Percentiles rank a stretch among this genome's conserved stretches.
Evolutionary conservation across 2,329 filamentous ascomycete genomes (phyloP).

Genomic region (Thermoascus crustaceus): DNA sequence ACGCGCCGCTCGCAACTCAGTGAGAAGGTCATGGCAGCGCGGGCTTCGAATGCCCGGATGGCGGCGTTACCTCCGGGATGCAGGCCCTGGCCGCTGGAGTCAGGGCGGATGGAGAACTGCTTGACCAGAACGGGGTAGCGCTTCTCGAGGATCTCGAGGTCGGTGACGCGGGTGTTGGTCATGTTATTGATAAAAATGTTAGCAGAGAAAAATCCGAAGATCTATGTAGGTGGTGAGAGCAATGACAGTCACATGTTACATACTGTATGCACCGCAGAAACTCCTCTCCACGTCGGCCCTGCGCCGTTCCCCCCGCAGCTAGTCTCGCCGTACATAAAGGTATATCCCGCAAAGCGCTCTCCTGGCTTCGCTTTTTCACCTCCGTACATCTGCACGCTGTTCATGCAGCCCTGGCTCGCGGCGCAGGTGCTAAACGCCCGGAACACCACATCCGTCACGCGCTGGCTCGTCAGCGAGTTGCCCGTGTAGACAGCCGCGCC

Average conservation of each 20-base stretch:
- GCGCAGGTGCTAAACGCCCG: slow-evolving; percentile 11
- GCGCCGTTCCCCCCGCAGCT: slow-evolving; percentile 4
- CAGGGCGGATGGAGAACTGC: slow-evolving; percentile 22
- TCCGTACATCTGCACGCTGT: slow-evolving; percentile 8
- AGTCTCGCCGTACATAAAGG: slow-evolving; percentile 5
- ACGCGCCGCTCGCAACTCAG: slow-evolving; percentile 4
- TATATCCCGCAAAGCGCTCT: slow-evolving; percentile 4
- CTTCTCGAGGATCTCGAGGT: slow-evolving; percentile 30
- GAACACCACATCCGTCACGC: slow-evolving; percentile 16
- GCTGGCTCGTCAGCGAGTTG: slow-evolving; percentile 7
- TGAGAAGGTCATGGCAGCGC: slow-evolving; percentile 1
- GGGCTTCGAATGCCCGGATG: slow-evolving; percentile 3
- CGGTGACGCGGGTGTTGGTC: slow-evolving; percentile 33
- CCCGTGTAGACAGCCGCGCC: slow-evolving; percentile 4
- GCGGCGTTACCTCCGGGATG: slow-evolving; percentile 3
- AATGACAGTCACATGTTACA: too few species aligned
- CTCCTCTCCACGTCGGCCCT: not conserved
- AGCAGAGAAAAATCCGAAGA: not conserved
- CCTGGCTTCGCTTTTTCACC: slow-evolving; percentile 4
- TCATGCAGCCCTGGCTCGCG: slow-evolving; percentile 14
- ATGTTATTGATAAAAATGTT: slow-evolving; percentile 24
- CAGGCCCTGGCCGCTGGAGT: slow-evolving; percentile 12
- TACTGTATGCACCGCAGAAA: slow-evolving; percentile 11
- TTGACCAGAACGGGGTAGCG: slow-evolving; percentile 27
- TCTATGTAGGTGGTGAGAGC: too few species aligned